Evolutionary conservation across 768 basidiomycete genomes (phyloP), one percentile per base, ranked within the genome.

Genomic region (Mycena sanguinolenta): DNA sequence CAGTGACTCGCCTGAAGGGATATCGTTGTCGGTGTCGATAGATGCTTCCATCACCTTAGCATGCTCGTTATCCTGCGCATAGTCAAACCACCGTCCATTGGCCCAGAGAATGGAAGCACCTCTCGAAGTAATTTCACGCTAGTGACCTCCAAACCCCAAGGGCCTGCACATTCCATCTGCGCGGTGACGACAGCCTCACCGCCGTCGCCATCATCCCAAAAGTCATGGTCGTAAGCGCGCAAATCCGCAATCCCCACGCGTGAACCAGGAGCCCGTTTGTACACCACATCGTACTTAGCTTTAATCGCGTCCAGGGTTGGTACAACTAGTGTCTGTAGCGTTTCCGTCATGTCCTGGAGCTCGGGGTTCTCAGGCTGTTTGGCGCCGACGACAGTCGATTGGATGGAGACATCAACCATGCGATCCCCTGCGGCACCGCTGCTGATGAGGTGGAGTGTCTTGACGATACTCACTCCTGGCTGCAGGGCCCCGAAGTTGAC

Each of bases 331-430:
- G 94, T 92, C 68, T 86, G 87, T 55, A 94, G 81, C 0, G 86
- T 86, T 76, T 97, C 96, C 67, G 86, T 89, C 75, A 74, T 81
- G 73, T 79, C 83, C 68, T 75, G 73, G 13, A 70, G 12, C 38
- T 74, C 59, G 65, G 77, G 71, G 32, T 77, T 77, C 23, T 76
- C 74, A 34, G 77, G 73, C 69, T 63, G 67, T 19, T 71, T 71
- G 28, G 52, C 69, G 23, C 67, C 71, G 8, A 77, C 75, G 21
- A 63, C 72, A 65, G 52, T 71, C 28, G 86, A 76, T 27, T 91
- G 92, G 39, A 97, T 82, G 0, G 95, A 96, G 39, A 97, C 82
- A 76, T 98, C 96, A 63, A 98, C 79, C 52, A 90, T 85, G 52
- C 95, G 88, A 61, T 93, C 89, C 2, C 93, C 94, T 1, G 88